phyloP scores from a whole-genome alignment of 495 filamentous ascomycete genomes.

The Neohortaea acidophila region DNA sequence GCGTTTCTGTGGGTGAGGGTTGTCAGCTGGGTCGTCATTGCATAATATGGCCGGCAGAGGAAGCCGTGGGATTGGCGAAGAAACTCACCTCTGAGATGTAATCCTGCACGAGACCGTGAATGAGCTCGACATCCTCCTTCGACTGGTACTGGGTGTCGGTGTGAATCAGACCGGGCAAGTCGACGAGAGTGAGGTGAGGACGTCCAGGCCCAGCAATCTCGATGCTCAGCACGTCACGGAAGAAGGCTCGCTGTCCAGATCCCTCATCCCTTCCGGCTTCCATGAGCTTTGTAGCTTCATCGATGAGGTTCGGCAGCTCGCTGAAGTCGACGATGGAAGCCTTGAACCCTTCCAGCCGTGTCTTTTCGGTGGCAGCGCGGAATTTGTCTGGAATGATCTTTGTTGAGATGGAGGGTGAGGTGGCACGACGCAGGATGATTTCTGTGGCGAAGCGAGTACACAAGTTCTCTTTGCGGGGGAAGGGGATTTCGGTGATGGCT shows the following conservation, averaged over 20 bases:
- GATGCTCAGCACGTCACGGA: slow-evolving; percentile 47
- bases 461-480: slow-evolving; percentile 35
- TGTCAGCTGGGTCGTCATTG: no score
- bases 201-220: slow-evolving; percentile 44
- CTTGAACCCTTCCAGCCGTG: slow-evolving; percentile 21
- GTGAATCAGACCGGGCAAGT: slow-evolving; percentile 19
- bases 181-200: slow-evolving; percentile 36
- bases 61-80: no score
- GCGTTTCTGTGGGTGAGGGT: slow-evolving; percentile 31
- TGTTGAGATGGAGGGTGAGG: slow-evolving; percentile 15
- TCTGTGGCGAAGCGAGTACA: slow-evolving; percentile 46
- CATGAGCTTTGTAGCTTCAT: slow-evolving; percentile 23
- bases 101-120: slow-evolving; percentile 35
- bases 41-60: no score
- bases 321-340: slow-evolving; percentile 20
- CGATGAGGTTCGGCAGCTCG: slow-evolving; percentile 22
- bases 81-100: no score
- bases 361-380: slow-evolving; percentile 18
- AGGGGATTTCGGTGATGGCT: slow-evolving; percentile 21
- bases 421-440: slow-evolving; percentile 36
- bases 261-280: slow-evolving; percentile 1
- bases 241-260: slow-evolving; percentile 25
- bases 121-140: slow-evolving; percentile 27
- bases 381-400: slow-evolving; percentile 24
- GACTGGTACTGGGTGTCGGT: slow-evolving; percentile 6